Conservation (phyloP, 108 stramenopile genomes). For the Cyclotella atomus region DNA sequence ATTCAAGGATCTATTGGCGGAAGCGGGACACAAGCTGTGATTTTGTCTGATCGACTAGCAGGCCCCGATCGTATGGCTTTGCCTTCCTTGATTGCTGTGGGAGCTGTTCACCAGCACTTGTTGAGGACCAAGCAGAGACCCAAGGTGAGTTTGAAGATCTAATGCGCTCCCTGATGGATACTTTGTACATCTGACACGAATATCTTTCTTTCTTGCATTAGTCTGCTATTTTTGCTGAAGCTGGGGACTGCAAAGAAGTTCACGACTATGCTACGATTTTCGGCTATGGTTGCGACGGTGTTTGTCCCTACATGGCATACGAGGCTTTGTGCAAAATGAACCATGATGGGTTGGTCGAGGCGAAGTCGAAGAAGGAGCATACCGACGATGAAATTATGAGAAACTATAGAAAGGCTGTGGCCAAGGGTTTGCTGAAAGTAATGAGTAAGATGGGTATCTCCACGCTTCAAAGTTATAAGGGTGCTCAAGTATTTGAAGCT, state of each 20-base stretch:
- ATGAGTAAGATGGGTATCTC: constrained; percentile 98
- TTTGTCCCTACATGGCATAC: constrained; percentile 97
- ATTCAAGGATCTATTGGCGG: constrained; percentile 84
- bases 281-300: constrained; percentile 96
- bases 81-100: constrained; percentile 93
- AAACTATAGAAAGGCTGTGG: constrained; percentile 95
- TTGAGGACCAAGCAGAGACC: constrained; percentile 93
- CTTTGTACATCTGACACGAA: background rate
- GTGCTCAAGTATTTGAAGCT: constrained; percentile 96
- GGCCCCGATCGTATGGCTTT: constrained; percentile 91
- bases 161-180: background rate
- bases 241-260: constrained; percentile 96
- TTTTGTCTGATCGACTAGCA: constrained; percentile 89
- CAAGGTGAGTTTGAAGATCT: constrained; percentile 43
- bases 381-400: constrained; percentile 88
- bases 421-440: constrained; percentile 95
- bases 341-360: constrained; percentile 86
- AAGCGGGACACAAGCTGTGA: constrained; percentile 87
- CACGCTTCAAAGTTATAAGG: constrained; percentile 96
- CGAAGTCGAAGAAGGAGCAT: constrained; percentile 82
- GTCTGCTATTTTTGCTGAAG: constrained; percentile 95
- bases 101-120: constrained; percentile 97
- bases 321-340: constrained; percentile 97
- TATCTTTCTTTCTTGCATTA: constrained; percentile 2
- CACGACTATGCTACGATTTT: constrained; percentile 93